Evolutionary conservation across 345 rosid species (phyloP), one percentile per base, ranked within the genome.

Genomic region (Aquilaria sinensis): DNA sequence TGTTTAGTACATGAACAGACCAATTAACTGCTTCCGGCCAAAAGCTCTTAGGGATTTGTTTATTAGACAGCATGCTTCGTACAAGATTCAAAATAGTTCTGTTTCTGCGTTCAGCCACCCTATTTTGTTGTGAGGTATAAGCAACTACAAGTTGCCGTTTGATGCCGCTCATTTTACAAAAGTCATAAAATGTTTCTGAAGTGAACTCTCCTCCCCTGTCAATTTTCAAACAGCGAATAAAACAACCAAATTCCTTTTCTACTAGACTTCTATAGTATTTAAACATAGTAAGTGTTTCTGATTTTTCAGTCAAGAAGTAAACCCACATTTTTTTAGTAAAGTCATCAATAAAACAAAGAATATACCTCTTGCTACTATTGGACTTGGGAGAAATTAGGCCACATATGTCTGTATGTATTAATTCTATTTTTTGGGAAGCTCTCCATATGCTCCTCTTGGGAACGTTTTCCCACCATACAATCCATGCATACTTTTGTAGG

Each of bases 141-240:
- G 56, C 12, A 1, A 8, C 9, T 5, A 46, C 48, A 29, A 61
- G 11, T 14, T 61, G 56, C 30, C 56, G 12, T 15, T n/a, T 49
- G 0, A 61, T 61, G 5, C 54, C 64, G 2, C 29, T 29, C 14
- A 3, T 3, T 61, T 31, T 16, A 5, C 51, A 69, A 14, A 57
- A 63, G 1, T 34, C 11, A 29, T n/a, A n/a, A n/a, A n/a, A n/a
- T n/a, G n/a, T n/a, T n/a, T n/a, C n/a, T n/a, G n/a, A n/a, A n/a
- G 32, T 61, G 4, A 69, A 69, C 12, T 7, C 33, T n/a, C n/a
- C n/a, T n/a, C n/a, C n/a, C n/a, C n/a, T n/a, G 31, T 69, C 16
- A 14, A 61, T 69, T 3, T 56, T 34, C 3, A 69, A 13, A 10
- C 62, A 47, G 5, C 49, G 16, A 14, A 69, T 57, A 2, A 0